These are phyloP conservation scores for Glycine latifolia DNA, from an alignment of 306 rosid species.

Conservation along the genomic window DNA sequence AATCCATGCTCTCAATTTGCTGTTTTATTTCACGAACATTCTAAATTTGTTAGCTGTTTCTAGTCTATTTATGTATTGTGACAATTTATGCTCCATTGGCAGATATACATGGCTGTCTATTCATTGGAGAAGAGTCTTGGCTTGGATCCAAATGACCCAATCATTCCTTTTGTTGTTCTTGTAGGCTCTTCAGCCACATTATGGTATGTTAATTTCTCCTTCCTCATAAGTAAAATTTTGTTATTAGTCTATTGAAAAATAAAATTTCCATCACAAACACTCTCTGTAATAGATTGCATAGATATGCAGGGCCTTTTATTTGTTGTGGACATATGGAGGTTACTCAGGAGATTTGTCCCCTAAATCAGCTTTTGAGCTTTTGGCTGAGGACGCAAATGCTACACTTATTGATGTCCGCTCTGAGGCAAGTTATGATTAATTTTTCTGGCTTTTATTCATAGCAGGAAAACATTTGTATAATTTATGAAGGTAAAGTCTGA, in stretches of 20 bases:
- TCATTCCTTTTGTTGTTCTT: slow-evolving; percentile 74
- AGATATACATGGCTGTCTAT: slow-evolving; percentile 72
- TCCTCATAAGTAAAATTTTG: slow-evolving; percentile 36
- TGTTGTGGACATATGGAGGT: slow-evolving; percentile 82
- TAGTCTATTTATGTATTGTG: slow-evolving; percentile 20
- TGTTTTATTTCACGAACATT: slow-evolving; percentile 33
- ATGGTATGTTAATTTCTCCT: slow-evolving; percentile 71
- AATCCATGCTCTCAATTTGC: slow-evolving; percentile 2
- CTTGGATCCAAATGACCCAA: slow-evolving; percentile 89
- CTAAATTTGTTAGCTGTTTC: slow-evolving; percentile 16
- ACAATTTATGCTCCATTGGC: slow-evolving; percentile 41
- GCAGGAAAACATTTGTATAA: slow-evolving; percentile 30
- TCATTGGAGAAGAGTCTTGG: slow-evolving; percentile 84
- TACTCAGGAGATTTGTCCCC: slow-evolving; percentile 93
- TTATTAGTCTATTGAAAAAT: slow-evolving; percentile 41
- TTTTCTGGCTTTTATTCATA: slow-evolving; percentile 50
- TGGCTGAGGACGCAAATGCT: slow-evolving; percentile 72
- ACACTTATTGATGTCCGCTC: slow-evolving; percentile 83
- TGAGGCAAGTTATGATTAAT: slow-evolving; percentile 74
- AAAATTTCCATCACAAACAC: slow-evolving; percentile 48
- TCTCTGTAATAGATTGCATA: slow-evolving; percentile 72
- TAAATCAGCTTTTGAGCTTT: slow-evolving; percentile 70
- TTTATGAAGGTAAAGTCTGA: slow-evolving; percentile 31
- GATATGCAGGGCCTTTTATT: slow-evolving; percentile 88
- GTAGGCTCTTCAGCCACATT: slow-evolving; percentile 81